phyloP scores from a whole-genome alignment of 208 protist genomes.

The Naegleria gruberi region DNA sequence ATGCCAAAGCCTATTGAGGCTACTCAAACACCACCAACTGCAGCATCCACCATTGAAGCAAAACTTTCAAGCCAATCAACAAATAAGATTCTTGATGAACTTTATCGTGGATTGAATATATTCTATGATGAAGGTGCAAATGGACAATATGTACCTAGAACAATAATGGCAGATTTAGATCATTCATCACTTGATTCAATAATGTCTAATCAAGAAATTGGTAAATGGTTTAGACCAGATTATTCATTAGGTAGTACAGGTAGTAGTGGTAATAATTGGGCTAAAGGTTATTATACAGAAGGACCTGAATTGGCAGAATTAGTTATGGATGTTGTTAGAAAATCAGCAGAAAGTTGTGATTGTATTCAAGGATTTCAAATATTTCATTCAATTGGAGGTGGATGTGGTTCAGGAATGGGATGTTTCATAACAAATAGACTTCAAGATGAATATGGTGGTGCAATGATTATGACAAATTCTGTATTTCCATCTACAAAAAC shows the following conservation, averaged over 20 bases:
- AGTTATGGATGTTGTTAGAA: slow-evolving; percentile 82
- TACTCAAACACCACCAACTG: too few species aligned
- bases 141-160: slow-evolving; percentile 26
- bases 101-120: too few species aligned
- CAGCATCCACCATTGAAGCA: too few species aligned
- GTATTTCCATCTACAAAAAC: slow-evolving; percentile 93
- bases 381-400: slow-evolving; percentile 89
- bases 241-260: slow-evolving; percentile 88
- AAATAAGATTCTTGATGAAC: too few species aligned
- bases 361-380: slow-evolving; percentile 93
- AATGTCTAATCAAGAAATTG: slow-evolving; percentile 46
- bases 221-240: slow-evolving; percentile 74
- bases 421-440: slow-evolving; percentile 95
- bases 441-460: slow-evolving; percentile 93
- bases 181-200: slow-evolving; percentile 68
- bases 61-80: too few species aligned
- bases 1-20: too few species aligned
- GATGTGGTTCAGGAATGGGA: slow-evolving; percentile 87
- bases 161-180: neutral
- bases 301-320: slow-evolving; percentile 85
- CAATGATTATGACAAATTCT: slow-evolving; percentile 96
- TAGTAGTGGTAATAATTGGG: slow-evolving; percentile 88
- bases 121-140: slow-evolving; percentile 87
- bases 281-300: slow-evolving; percentile 94
- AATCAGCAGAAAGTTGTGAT: slow-evolving; percentile 86